Evolutionary conservation across 495 filamentous ascomycete genomes (phyloP).

Genomic region (Pyrenopolyporus hunteri): DNA sequence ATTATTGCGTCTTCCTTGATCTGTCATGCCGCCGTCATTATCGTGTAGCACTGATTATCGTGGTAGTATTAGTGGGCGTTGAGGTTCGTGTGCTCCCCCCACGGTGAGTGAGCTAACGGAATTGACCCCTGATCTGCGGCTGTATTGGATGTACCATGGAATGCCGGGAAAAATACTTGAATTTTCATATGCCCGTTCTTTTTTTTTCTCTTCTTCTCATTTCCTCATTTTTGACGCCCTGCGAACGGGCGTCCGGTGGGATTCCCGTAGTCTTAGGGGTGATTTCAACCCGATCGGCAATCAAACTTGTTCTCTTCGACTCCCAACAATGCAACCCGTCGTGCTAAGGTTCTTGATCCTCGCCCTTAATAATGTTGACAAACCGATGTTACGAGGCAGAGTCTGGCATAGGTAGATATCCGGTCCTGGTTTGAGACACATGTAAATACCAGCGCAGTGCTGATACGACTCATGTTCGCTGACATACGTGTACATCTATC

Average conservation of each 20-base stretch:
- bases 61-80: slow-evolving; percentile 10
- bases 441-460: slow-evolving; percentile 1
- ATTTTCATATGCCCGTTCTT: neutral
- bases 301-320: slow-evolving; percentile 1
- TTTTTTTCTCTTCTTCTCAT: neutral
- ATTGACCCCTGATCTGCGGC: slow-evolving; percentile 29
- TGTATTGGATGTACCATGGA: neutral
- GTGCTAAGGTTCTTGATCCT: too few species aligned
- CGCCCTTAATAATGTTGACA: slow-evolving; percentile 17
- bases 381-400: neutral
- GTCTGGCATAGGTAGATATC: neutral
- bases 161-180: slow-evolving; percentile 15
- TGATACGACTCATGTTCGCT: too few species aligned
- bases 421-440: slow-evolving; percentile 14
- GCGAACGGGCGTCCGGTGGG: slow-evolving; percentile 8
- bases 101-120: slow-evolving; percentile 9
- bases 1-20: neutral
- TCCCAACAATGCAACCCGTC: too few species aligned
- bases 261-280: slow-evolving; percentile 26
- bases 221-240: slow-evolving; percentile 8
- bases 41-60: slow-evolving; percentile 16
- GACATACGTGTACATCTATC: too few species aligned
- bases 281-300: slow-evolving; percentile 18
- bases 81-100: slow-evolving; percentile 2
- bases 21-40: slow-evolving; percentile 2